Percentiles rank a stretch among this genome's conserved stretches.
These are phyloP conservation scores for Trichoderma sp. DNA, from an alignment of 2,329 filamentous ascomycete genomes.

Conservation along the genomic window DNA sequence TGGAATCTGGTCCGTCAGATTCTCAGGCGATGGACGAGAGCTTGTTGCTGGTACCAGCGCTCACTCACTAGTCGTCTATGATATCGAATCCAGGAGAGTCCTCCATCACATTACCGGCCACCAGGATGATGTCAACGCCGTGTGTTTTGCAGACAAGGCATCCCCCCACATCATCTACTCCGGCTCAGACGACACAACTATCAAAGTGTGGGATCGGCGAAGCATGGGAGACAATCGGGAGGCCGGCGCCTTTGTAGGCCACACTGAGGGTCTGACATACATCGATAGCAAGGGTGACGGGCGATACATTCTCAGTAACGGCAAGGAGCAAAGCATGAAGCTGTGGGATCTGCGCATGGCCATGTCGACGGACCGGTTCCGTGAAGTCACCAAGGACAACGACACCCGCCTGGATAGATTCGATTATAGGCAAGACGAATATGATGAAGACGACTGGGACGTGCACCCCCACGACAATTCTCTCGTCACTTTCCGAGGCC, in stretches of 20 bases:
- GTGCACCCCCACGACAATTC: conserved; percentile 78
- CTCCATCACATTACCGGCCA: conserved; percentile 77
- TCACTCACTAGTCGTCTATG: conserved; percentile 81
- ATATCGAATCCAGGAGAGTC: conserved; percentile 76
- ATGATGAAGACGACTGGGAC: conserved; percentile 61
- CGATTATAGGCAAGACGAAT: conserved; percentile 70
- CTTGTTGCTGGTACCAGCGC: conserved; percentile 85
- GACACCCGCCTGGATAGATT: conserved; percentile 58
- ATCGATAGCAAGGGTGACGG: conserved; percentile 69
- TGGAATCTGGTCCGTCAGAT: conserved; percentile 85
- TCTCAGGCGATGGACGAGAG: conserved; percentile 86
- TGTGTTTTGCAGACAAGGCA: conserved; percentile 85
- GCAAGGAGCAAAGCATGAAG: conserved; percentile 96
- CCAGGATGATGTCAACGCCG: conserved; percentile 87
- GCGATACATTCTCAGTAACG: conserved; percentile 85
- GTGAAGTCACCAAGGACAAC: conserved; percentile 52
- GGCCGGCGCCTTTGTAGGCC: conserved; percentile 64
- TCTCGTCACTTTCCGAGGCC: conserved; percentile 88
- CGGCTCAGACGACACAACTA: conserved; percentile 87
- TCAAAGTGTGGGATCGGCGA: conserved; percentile 95
- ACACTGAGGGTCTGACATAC: conserved; percentile 65
- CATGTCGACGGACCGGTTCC: conserved; percentile 67
- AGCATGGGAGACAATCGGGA: conserved; percentile 81
- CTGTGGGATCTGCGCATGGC: conserved; percentile 93
- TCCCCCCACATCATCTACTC: conserved; percentile 95